Conservation (phyloP, 2,329 filamentous ascomycete species). For the Botrytis aclada region DNA sequence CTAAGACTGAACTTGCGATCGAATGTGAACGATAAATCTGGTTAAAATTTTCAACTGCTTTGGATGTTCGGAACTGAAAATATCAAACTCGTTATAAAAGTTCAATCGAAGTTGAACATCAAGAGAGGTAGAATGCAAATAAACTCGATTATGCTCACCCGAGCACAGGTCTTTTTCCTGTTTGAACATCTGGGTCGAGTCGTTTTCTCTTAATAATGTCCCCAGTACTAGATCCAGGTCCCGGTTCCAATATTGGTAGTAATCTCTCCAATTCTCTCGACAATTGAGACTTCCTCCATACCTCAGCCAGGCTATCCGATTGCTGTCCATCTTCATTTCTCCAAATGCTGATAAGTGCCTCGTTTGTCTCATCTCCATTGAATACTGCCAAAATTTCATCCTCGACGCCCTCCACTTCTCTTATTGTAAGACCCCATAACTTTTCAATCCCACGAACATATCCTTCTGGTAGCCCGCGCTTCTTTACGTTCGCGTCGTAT, state of each 20-base stretch:
- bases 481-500: constrained; percentile 72
- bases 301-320: constrained; percentile 33
- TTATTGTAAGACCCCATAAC: constrained; percentile 53
- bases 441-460: constrained; percentile 72
- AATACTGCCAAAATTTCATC: constrained; percentile 47
- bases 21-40: background rate
- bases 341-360: constrained; percentile 35
- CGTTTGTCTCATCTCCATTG: constrained; percentile 40
- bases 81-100: background rate
- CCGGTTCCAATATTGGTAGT: constrained; percentile 33
- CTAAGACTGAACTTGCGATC: background rate
- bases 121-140: background rate
- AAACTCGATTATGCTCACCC: background rate
- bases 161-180: constrained; percentile 20
- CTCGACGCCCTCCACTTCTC: constrained; percentile 48
- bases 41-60: background rate
- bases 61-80: background rate
- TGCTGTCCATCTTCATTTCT: constrained; percentile 30
- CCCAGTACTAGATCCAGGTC: constrained; percentile 1
- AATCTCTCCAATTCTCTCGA: constrained; percentile 36
- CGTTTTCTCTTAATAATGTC: constrained; percentile 33
- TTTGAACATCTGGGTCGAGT: constrained; percentile 26
- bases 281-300: constrained; percentile 37
- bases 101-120: background rate
- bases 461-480: constrained; percentile 72